Conservation (phyloP, 805 yeast species). For the Metschnikowia similis region DNA sequence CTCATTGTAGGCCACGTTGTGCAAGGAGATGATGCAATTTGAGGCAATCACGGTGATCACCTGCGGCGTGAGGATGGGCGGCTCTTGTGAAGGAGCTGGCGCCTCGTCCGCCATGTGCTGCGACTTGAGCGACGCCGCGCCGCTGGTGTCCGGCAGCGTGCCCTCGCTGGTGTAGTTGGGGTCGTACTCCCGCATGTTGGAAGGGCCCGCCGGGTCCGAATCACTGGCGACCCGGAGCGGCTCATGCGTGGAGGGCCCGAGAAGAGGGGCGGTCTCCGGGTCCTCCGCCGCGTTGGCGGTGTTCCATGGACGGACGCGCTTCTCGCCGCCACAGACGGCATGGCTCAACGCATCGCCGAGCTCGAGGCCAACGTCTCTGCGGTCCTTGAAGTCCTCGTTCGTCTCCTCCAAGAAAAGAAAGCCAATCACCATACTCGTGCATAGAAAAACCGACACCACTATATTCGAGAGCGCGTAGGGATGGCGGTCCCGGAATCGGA, state of each 20-base stretch:
- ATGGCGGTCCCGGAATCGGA: constrained; percentile 27
- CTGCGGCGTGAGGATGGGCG: constrained; percentile 22
- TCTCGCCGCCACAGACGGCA: constrained; percentile 16
- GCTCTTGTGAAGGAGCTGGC: background rate
- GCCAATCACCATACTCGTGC: constrained; percentile 34
- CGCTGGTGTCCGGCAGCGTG: background rate
- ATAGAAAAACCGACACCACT: constrained; percentile 37
- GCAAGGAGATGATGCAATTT: constrained; percentile 33
- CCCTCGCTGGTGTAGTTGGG: background rate
- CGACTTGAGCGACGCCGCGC: background rate
- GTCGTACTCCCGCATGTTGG: background rate
- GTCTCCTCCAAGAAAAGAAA: constrained; percentile 53
- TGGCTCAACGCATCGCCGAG: constrained; percentile 35
- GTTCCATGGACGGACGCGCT: constrained; percentile 23
- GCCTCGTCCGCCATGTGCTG: background rate
- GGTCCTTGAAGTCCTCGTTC: constrained; percentile 34
- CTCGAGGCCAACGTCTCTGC: constrained; percentile 43
- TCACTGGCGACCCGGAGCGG: background rate
- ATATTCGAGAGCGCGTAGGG: constrained; percentile 55
- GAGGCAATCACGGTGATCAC: constrained; percentile 30
- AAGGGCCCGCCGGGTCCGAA: background rate
- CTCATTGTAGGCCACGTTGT: constrained; percentile 30
- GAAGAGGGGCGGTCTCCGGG: background rate
- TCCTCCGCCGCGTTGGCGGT: background rate
- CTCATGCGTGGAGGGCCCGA: too few relatives aligned